These are phyloP conservation scores for Thelonectria blattea DNA, from an alignment of 2,329 filamentous ascomycete species.

Conservation along the genomic window DNA sequence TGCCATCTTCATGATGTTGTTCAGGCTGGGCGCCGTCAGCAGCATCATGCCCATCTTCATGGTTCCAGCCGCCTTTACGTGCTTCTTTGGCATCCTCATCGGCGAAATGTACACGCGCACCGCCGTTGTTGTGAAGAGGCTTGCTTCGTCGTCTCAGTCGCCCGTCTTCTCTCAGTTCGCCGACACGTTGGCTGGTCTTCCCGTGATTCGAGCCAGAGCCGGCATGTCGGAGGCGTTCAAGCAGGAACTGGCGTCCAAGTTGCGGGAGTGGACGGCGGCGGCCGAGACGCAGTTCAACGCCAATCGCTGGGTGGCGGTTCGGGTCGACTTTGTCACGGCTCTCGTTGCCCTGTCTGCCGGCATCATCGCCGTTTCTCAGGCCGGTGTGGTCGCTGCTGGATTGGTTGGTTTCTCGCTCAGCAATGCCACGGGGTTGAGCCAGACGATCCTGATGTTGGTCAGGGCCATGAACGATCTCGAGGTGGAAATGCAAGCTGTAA, in stretches of 20 bases:
- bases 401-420: conserved; percentile 62
- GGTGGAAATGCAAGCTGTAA: conserved; percentile 61
- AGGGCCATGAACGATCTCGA: conserved; percentile 62
- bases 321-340: conserved; percentile 60
- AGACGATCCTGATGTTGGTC: conserved; percentile 58
- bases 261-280: conserved; percentile 54
- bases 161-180: conserved; percentile 64
- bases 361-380: conserved; percentile 57
- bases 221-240: conserved; percentile 56
- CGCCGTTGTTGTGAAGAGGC: conserved; percentile 53
- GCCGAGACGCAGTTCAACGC: conserved; percentile 59
- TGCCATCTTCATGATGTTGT: conserved; percentile 49
- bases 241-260: conserved; percentile 55
- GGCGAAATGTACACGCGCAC: conserved; percentile 59
- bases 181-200: conserved; percentile 56
- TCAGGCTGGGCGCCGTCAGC: conserved; percentile 55
- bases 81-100: conserved; percentile 51
- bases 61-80: conserved; percentile 53
- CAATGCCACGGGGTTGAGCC: conserved; percentile 60
- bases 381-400: conserved; percentile 55
- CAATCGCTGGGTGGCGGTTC: conserved; percentile 63
- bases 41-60: conserved; percentile 60
- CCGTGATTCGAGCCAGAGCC: conserved; percentile 57
- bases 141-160: conserved; percentile 55
- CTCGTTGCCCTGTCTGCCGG: conserved; percentile 58